Percentiles rank a stretch among this genome's conserved stretches.
Conservation (phyloP, 805 yeast species). For the Zygoascus biomembranicola region DNA sequence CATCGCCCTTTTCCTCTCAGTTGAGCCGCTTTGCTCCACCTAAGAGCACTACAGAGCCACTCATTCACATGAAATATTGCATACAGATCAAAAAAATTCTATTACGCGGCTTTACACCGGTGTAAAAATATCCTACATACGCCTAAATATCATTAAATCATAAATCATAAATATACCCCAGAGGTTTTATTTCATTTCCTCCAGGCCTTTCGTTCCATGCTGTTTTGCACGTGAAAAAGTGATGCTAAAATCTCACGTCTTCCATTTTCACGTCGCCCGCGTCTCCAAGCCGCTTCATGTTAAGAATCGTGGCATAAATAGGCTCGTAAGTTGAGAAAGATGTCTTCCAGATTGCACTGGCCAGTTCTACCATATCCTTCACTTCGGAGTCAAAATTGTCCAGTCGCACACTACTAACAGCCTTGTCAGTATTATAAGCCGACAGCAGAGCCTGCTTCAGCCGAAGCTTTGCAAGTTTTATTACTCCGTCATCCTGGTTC, state of each 20-base stretch:
- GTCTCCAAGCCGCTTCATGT: not conserved
- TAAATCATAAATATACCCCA: no score
- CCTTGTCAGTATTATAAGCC: not conserved
- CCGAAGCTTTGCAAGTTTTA: constrained; percentile 12
- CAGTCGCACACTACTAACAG: not conserved
- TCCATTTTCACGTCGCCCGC: not conserved
- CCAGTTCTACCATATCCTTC: constrained; percentile 9
- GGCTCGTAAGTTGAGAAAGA: constrained; percentile 16
- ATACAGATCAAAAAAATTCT: no score
- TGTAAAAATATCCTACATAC: no score
- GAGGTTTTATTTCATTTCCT: no score
- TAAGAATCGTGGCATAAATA: constrained; percentile 11
- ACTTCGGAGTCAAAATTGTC: constrained; percentile 12
- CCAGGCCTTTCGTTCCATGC: no score
- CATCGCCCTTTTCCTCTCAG: no score
- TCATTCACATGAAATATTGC: no score
- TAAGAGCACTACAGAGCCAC: no score
- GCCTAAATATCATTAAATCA: no score
- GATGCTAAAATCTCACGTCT: not conserved
- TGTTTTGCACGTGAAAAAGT: no score
- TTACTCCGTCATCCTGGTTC: constrained; percentile 7
- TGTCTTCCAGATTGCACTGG: constrained; percentile 13
- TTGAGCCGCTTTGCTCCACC: no score
- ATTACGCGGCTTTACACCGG: no score
- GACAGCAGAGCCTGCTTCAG: constrained; percentile 12